A percentile compares a stretch with the other conserved stretches of the same genome.
Conservation (phyloP, 2,329 filamentous ascomycete species). For the Sordariomycetes sp. region DNA sequence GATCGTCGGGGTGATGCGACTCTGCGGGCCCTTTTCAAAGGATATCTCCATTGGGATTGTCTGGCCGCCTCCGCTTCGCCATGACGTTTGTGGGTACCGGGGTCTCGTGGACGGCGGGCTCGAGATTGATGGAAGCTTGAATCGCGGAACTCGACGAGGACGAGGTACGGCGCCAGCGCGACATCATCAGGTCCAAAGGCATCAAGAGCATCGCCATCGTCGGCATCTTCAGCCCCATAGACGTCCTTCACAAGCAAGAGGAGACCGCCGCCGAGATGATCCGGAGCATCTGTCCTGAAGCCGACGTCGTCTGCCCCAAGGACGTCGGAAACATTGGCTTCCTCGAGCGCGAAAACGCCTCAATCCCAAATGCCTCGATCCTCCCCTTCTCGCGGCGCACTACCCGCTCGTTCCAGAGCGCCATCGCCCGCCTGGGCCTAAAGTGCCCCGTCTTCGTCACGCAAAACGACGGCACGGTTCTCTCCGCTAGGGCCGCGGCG, state of each 20-base stretch:
- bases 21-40: constrained; percentile 35
- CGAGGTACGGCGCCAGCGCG: constrained; percentile 24
- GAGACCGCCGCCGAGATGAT: constrained; percentile 30
- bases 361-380: constrained; percentile 50
- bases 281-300: constrained; percentile 20
- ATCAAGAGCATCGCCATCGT: constrained; percentile 32
- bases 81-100: constrained; percentile 29
- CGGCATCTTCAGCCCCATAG: constrained; percentile 40
- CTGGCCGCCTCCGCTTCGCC: constrained; percentile 34
- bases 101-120: constrained; percentile 34
- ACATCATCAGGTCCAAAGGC: constrained; percentile 21
- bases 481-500: constrained; percentile 37
- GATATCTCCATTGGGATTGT: constrained; percentile 36
- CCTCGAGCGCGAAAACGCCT: constrained; percentile 50
- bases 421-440: constrained; percentile 28
- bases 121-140: constrained; percentile 34
- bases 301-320: constrained; percentile 34
- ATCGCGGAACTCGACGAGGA: constrained; percentile 27
- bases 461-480: constrained; percentile 50
- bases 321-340: constrained; percentile 40
- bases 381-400: constrained; percentile 42
- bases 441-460: constrained; percentile 45
- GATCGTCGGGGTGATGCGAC: constrained; percentile 37
- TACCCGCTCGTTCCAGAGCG: constrained; percentile 37
- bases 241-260: constrained; percentile 32